These are phyloP conservation scores for Salisapilia sapeloensis DNA, from an alignment of 352 stramenopile species.

Conservation along the genomic window DNA sequence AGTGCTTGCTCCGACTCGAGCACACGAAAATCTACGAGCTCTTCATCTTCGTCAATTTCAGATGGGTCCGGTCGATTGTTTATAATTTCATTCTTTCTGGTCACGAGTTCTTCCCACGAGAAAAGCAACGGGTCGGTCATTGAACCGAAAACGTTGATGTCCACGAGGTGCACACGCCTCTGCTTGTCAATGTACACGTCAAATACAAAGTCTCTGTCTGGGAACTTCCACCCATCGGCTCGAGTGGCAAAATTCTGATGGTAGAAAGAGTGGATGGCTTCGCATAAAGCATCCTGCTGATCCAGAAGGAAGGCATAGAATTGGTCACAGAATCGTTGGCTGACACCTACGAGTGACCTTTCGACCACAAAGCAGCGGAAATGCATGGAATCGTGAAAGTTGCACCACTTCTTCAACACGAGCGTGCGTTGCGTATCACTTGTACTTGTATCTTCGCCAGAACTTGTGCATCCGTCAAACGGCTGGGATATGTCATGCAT, in stretches of 20 bases:
- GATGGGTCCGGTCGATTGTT: too few species aligned
- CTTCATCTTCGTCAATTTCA: conserved; percentile 16
- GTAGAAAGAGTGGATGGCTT: conserved; percentile 56
- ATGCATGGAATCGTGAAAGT: conserved; percentile 89
- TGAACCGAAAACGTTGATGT: conserved; percentile 89
- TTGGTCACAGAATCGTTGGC: conserved; percentile 84
- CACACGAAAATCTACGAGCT: conserved; percentile 62
- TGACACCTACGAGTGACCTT: conserved; percentile 72
- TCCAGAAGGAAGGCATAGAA: conserved; percentile 81
- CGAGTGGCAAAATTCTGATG: conserved; percentile 14
- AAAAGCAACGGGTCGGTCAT: conserved; percentile 91
- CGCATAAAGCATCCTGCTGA: conserved; percentile 51
- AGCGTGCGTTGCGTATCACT: conserved; percentile 8
- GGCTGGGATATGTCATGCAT: conserved; percentile 81
- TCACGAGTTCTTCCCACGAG: conserved; percentile 74
- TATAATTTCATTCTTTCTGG: background rate
- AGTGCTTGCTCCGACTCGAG: conserved; percentile 50
- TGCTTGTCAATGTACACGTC: conserved; percentile 92
- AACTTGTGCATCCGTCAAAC: conserved; percentile 46
- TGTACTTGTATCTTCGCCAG: conserved; percentile 1
- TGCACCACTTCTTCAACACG: conserved; percentile 92
- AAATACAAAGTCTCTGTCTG: conserved; percentile 77
- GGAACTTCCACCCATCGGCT: conserved; percentile 35
- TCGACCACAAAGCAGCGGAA: conserved; percentile 88
- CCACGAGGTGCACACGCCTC: conserved; percentile 81